Percentiles rank a stretch among this genome's conserved stretches.
Conservation (phyloP, 1,284 basidiomycete genomes). For the Spongispora temasekensis region DNA sequence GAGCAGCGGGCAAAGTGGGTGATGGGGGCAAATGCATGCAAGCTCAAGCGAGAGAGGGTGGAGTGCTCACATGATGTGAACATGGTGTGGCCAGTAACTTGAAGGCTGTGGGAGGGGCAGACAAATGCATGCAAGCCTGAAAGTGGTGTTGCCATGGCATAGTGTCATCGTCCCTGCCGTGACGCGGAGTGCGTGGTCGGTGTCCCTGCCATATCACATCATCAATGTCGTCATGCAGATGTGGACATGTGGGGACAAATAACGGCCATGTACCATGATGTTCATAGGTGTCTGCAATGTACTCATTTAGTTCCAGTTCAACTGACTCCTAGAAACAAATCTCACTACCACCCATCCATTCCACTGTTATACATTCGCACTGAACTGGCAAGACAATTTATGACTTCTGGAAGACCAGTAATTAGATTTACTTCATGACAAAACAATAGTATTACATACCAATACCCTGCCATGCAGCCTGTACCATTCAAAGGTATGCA, state of each 20-base stretch:
- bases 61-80: too few species aligned
- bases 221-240: not conserved
- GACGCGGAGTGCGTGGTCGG: not conserved
- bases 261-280: too few species aligned
- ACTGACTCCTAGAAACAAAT: not conserved
- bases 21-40: not conserved
- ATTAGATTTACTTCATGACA: too few species aligned
- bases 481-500: too few species aligned
- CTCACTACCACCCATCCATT: not conserved
- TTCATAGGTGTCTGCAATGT: not conserved
- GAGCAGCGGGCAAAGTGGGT: not conserved
- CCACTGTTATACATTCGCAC: not conserved
- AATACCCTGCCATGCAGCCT: too few species aligned
- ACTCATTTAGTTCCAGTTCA: not conserved
- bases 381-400: not conserved
- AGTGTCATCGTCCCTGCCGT: not conserved
- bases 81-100: not conserved
- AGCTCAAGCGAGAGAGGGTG: not conserved
- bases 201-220: not conserved
- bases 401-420: not conserved
- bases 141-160: too few species aligned
- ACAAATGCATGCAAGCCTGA: too few species aligned
- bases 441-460: too few species aligned
- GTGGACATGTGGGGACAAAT: too few species aligned
- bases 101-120: not conserved